Percentiles rank a stretch among this genome's conserved stretches.
These are phyloP conservation scores for Solanum infundibuliforme DNA, from an alignment of 257 asterid species.

Conservation along the genomic window DNA sequence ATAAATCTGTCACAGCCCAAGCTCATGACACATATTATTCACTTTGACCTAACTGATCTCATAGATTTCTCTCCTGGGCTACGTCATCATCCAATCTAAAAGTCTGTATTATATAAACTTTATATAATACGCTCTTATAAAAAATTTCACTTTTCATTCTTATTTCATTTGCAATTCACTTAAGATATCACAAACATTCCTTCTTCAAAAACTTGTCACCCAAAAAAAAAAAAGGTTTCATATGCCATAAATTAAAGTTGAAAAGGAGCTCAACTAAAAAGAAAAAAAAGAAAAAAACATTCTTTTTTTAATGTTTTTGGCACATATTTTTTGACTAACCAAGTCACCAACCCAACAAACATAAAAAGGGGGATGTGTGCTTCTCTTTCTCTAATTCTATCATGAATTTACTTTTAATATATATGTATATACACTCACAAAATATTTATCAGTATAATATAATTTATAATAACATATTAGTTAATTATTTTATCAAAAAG, in stretches of 20 bases:
- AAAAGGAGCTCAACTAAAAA: not conserved
- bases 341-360: not conserved
- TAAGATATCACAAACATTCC: not conserved
- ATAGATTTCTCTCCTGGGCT: not conserved
- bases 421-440: too few species aligned
- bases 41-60: not conserved
- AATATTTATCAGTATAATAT: too few species aligned
- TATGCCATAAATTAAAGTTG: not conserved
- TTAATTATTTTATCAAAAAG: not conserved
- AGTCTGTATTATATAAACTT: not conserved
- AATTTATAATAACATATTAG: too few species aligned
- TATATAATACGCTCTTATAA: not conserved
- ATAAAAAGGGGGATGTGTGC: not conserved
- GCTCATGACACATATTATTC: not conserved
- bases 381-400: not conserved
- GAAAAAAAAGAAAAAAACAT: not conserved
- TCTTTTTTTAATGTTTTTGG: not conserved
- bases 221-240: not conserved
- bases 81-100: not conserved
- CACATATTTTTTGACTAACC: not conserved
- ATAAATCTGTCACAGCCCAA: fast-evolving
- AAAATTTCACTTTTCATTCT: not conserved
- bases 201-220: not conserved
- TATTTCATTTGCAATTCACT: not conserved
- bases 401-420: not conserved